These are phyloP conservation scores for Lignosus rhinocerotis DNA, from an alignment of 1,284 basidiomycete species.

Conservation along the genomic window DNA sequence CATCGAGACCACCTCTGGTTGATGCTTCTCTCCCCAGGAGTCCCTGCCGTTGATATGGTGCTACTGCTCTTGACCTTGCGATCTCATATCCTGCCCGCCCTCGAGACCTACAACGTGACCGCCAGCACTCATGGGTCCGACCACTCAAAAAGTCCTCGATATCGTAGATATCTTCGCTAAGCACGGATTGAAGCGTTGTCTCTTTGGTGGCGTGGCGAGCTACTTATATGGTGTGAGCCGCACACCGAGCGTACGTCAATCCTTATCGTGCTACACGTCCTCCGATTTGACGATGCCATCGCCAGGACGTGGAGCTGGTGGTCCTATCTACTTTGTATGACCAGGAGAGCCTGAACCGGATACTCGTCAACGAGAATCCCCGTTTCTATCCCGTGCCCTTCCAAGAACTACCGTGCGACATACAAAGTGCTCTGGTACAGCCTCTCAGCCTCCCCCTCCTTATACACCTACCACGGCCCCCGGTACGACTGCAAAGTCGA, in stretches of 20 bases:
- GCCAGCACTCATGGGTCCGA: not conserved
- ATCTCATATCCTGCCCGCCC: no score
- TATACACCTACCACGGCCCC: constrained; percentile 6
- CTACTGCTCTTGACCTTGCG: no score
- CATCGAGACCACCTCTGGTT: no score
- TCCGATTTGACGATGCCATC: not conserved
- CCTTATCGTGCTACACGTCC: not conserved
- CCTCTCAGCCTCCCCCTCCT: constrained; percentile 16
- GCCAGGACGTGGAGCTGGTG: constrained; percentile 3
- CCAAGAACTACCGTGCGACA: constrained; percentile 39
- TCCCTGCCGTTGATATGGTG: no score
- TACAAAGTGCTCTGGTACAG: constrained; percentile 48
- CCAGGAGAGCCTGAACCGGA: constrained; percentile 43
- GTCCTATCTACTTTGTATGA: not conserved
- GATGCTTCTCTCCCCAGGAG: no score
- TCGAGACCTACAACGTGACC: constrained; percentile 34
- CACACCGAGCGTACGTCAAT: constrained; percentile 23
- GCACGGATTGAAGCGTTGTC: constrained; percentile 19
- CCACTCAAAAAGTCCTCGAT: constrained; percentile 2
- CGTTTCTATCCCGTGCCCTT: constrained; percentile 41
- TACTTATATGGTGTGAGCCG: constrained; percentile 22
- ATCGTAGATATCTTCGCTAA: constrained; percentile 18
- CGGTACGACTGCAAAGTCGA: constrained; percentile 47
- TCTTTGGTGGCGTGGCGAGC: constrained; percentile 27
- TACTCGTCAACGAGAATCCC: constrained; percentile 35